Base-by-base conservation (phyloP, 1,139 yeast genomes). In the Casaregolazyma lundiana region DNA sequence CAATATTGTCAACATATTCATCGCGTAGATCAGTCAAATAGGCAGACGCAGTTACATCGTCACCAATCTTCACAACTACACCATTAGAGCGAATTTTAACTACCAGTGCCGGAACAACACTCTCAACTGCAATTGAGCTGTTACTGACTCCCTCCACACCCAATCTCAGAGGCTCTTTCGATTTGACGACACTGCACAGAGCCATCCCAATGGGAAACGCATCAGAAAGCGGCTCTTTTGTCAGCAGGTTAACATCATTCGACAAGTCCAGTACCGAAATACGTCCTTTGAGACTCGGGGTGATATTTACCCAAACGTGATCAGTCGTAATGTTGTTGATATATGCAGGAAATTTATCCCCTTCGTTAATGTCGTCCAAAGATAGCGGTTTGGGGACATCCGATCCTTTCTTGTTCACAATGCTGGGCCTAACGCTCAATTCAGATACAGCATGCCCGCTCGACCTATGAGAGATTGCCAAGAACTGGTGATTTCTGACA, bases 11-110 rank as follows among this genome's bases (percentile, higher is more conserved):
- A 24, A 80, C 71, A 61, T 80, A 87, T 58, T 87, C 84, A 57
- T 84, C 78, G 54, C 86, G 71, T 13, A 95, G 89, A 64, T 89
- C 96, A 3, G 95, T 83, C 43, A 82, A 74, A 61, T 72, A 81
- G 3, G 89, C 78, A 52, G 81, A 73, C 24, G 88, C 96, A 45
- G 66, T 62, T 6, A 51, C 52, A 41, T 72, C 72, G 29, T 73
- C 73, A 17, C 87, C 86, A 39, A 87, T 66, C 53, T 82, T 86
- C 40, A 86, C 83, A 50, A 85, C 67, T 19, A 86, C 80, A 56
- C 75, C 80, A 44, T 75, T 74, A 16, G 78, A 83, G 50, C 76
- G 70, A n/a, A 81, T 74, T 58, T 78, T 83, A 47, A 82, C 62
- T 15, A 88, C 71, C 59, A 81, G 76, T 7, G 83, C 90, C 2